Conservation (phyloP, 1,139 yeast species). For the Debaryomyces sp. region DNA sequence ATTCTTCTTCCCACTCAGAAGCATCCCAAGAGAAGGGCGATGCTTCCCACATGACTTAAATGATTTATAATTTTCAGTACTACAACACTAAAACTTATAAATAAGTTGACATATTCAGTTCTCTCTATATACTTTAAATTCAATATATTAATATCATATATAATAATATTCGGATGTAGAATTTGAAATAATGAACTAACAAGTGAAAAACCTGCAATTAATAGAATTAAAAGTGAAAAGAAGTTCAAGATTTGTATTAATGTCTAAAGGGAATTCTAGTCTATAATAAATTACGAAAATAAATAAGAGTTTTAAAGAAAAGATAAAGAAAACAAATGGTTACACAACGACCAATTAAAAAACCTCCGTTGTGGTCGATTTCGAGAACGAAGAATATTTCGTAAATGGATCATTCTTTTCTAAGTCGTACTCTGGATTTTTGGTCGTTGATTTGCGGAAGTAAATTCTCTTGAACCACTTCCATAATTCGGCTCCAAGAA, state of each 20-base stretch:
- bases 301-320: background rate
- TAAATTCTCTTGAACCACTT: constrained; percentile 67
- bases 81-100: background rate
- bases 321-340: background rate
- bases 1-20: constrained; percentile 8
- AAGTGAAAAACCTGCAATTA: background rate
- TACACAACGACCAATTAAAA: background rate
- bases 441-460: constrained; percentile 42
- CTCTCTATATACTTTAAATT: background rate
- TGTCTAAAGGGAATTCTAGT: background rate
- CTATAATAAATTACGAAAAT: background rate
- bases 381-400: constrained; percentile 55
- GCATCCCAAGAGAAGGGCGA: constrained; percentile 7
- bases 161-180: background rate
- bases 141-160: background rate
- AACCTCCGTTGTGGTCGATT: constrained; percentile 37
- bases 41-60: background rate
- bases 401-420: constrained; percentile 61
- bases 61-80: background rate
- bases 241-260: background rate
- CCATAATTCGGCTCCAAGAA: constrained; percentile 65
- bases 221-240: background rate
- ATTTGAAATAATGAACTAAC: background rate
- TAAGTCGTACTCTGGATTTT: constrained; percentile 60
- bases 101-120: background rate